A percentile compares a stretch with the other conserved stretches of the same genome.
These are phyloP conservation scores for Moesziomyces antarcticus DNA, from an alignment of 1,284 basidiomycete species.

Conservation along the genomic window DNA sequence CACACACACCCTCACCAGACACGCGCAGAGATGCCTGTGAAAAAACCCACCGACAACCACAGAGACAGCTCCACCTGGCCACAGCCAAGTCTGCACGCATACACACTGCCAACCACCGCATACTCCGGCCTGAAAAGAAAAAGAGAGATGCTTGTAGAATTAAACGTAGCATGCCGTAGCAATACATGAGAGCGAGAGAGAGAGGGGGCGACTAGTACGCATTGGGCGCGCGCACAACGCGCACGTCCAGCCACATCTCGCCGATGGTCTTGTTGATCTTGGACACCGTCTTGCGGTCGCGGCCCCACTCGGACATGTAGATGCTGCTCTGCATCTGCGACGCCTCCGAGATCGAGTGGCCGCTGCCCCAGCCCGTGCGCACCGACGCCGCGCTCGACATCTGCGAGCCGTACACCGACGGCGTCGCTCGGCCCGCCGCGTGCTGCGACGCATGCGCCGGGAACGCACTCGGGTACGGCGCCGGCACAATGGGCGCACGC, in stretches of 20 bases:
- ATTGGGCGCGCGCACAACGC: slow-evolving; percentile 35
- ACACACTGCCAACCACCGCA: too few species aligned
- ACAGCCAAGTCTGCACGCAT: too few species aligned
- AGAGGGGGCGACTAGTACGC: slow-evolving; percentile 8
- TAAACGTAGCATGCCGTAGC: slow-evolving; percentile 1
- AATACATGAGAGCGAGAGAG: too few species aligned
- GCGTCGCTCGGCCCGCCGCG: slow-evolving; percentile 9
- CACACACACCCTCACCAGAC: too few species aligned
- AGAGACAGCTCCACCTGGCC: too few species aligned
- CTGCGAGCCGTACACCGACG: slow-evolving; percentile 24
- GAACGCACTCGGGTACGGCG: slow-evolving; percentile 16
- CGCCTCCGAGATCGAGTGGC: slow-evolving; percentile 38
- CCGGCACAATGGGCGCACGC: background rate
- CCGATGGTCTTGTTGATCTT: slow-evolving; percentile 60
- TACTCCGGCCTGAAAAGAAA: too few species aligned
- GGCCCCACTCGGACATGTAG: slow-evolving; percentile 48
- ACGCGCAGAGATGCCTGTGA: too few species aligned
- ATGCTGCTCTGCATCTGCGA: slow-evolving; percentile 42
- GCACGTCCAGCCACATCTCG: slow-evolving; percentile 51
- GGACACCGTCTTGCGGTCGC: slow-evolving; percentile 45
- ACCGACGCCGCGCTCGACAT: slow-evolving; percentile 23
- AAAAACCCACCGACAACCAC: too few species aligned
- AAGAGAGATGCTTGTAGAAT: background rate
- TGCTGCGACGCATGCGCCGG: slow-evolving; percentile 11
- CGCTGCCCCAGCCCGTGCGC: slow-evolving; percentile 35